phyloP scores from a whole-genome alignment of 1,284 basidiomycete genomes.

The Rhodotorula sp. region DNA sequence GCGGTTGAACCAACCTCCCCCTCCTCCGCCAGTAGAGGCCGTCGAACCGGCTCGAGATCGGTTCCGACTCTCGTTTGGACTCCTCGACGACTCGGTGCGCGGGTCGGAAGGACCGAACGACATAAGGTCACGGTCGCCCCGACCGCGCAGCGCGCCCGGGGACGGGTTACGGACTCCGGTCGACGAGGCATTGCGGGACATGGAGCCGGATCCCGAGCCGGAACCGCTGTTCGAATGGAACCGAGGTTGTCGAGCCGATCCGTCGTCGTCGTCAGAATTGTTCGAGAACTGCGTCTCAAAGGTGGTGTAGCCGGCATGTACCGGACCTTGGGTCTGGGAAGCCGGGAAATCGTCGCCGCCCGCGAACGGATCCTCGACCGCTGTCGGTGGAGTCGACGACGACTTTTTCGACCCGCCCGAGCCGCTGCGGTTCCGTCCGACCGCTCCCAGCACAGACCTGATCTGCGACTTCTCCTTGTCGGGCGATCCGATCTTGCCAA shows the following conservation, averaged over 20 bases:
- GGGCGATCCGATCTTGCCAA: neutral
- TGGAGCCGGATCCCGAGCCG: neutral
- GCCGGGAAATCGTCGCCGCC: neutral
- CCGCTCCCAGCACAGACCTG: neutral
- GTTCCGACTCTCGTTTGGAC: neutral
- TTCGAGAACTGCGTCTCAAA: slow-evolving; percentile 27
- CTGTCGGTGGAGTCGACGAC: neutral
- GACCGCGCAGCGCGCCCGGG: neutral
- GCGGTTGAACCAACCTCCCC: neutral
- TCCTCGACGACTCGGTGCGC: neutral
- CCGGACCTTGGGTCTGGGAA: neutral
- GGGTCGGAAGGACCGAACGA: neutral
- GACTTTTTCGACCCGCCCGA: slow-evolving; percentile 2
- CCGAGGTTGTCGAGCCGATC: neutral
- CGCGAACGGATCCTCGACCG: slow-evolving; percentile 11
- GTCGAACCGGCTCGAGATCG: neutral
- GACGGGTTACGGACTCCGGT: neutral
- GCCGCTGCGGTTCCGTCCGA: slow-evolving; percentile 9
- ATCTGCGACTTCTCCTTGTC: slow-evolving; percentile 3
- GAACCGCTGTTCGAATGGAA: neutral
- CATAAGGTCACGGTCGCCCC: neutral
- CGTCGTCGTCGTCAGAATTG: slow-evolving; percentile 2
- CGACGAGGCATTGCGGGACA: neutral
- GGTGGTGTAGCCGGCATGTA: neutral
- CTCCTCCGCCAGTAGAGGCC: neutral